Base-by-base conservation (phyloP, 108 stramenopile genomes). In the Nitzschia sp. region DNA sequence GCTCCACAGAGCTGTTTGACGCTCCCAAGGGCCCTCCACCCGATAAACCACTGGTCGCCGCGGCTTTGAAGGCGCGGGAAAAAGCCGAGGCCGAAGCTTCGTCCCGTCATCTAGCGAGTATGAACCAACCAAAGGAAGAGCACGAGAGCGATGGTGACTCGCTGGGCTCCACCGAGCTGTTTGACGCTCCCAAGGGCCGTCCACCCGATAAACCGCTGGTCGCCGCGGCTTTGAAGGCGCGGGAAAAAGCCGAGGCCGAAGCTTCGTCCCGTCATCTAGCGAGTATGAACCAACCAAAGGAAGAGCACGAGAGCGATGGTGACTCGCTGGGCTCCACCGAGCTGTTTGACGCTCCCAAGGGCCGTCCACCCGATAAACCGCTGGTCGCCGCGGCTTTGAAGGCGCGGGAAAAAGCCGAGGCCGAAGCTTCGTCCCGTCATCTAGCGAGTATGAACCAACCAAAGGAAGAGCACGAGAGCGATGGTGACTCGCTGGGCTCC, bases 311-410 rank as follows among this genome's bases (percentile, higher is more conserved):
- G 11, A 33, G 31, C 56, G 56, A 57, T 57, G 56, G 6, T 13
- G 56, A 33, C 56, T 57, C 56, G 28, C n/a, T 57, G 56, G 31
- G 31, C 5, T 29, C 28, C 29, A 27, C 23, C 15, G 56, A 25
- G 11, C 27, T 57, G 56, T 61, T 61, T 23, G 60, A 61, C 16
- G 60, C 35, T 36, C 60, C 60, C 48, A 50, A 27, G 25, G 56
- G 56, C 30, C 47, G 47, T 50, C 28, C 41, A 5, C 45, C 47
- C 15, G 28, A 22, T 6, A 48, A 50, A 48, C 63, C 63, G 9
- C 23, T 65, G 28, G 22, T 65, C 11, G 28, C 63, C 15, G 63
- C 63, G 15, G 63, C 63, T 25, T n/a, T 50, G 47, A 65, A 65
- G 21, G 47, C 60, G 3, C 19, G 38, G 19, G 4, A 50, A 50